Evolutionary conservation across 176 grass and related monocot species (phyloP), one percentile per base, ranked within the genome.

Genomic region (Musa itinerans): DNA sequence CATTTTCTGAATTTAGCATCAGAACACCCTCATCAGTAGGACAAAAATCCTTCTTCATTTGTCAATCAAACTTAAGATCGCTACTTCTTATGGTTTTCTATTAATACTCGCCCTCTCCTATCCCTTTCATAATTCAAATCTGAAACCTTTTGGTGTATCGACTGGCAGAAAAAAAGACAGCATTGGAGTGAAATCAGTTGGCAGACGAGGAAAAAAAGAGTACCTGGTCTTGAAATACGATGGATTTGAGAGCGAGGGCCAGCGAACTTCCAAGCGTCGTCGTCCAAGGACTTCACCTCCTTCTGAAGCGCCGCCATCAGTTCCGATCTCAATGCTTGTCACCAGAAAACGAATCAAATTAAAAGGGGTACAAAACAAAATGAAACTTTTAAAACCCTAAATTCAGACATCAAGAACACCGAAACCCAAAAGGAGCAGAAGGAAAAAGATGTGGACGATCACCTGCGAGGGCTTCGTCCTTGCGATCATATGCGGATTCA

Each of bases 251-350:
- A 97, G 59, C 88, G 84, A 24, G 94, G 90, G 19, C 86, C 86
- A 34, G 90, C 68, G 73, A 98, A 98, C 78, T 83, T 98, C 94
- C 94, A 98, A 69, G 69, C 90, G 70, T 98, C 88, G 10, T 93
- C 90, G 22, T 98, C 94, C 63, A 98, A 87, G 10, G 94, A 98
- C 29, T 86, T 98, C 52, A 91, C 88, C 76, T 89, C 86, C 80
- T 82, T 97, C 27, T 90, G 86, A 65, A 97, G 78, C 66, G 86
- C 90, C 76, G 87, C 94, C 88, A 87, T 90, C 34, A 93, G 75
- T 65, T 97, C 94, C 27, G 81, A 89, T 73, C 58, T 87, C 67
- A 98, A 82, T 61, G 87, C 94, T 98, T 81, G 70, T 61, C n/a
- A 20, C 48, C 43, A 62, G 50, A 34, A 78, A 17, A 53, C 1